These are phyloP conservation scores for Panellus pusillus DNA, from an alignment of 768 basidiomycete species.

Conservation along the genomic window DNA sequence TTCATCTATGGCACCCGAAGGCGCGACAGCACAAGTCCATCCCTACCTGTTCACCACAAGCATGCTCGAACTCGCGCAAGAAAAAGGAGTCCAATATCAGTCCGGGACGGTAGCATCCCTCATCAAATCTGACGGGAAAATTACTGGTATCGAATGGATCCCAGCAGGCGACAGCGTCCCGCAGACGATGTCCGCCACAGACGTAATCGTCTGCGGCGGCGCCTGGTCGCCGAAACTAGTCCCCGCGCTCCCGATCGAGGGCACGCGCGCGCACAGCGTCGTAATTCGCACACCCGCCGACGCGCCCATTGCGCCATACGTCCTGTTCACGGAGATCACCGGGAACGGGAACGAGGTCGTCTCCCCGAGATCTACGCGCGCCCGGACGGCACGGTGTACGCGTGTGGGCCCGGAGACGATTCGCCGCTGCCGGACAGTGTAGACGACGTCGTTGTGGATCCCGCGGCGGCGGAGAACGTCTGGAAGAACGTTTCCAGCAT, in stretches of 20 bases:
- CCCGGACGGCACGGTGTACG: slow-evolving; percentile 68
- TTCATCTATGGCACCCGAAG: slow-evolving; percentile 52
- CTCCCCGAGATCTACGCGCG: slow-evolving; percentile 72
- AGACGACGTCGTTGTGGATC: slow-evolving; percentile 67
- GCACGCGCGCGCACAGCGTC: slow-evolving; percentile 73
- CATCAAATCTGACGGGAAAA: slow-evolving; percentile 36
- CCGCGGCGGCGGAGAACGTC: slow-evolving; percentile 54
- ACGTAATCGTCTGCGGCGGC: slow-evolving; percentile 79
- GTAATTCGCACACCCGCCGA: slow-evolving; percentile 51
- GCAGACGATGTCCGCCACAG: slow-evolving; percentile 53
- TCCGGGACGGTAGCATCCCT: slow-evolving; percentile 47
- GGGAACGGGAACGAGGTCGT: slow-evolving; percentile 25
- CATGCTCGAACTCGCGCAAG: slow-evolving; percentile 65
- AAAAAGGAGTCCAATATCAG: slow-evolving; percentile 51
- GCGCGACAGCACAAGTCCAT: slow-evolving; percentile 76
- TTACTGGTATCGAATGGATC: slow-evolving; percentile 51
- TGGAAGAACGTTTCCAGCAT: slow-evolving; percentile 59
- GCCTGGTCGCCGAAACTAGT: slow-evolving; percentile 77
- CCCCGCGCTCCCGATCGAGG: slow-evolving; percentile 55
- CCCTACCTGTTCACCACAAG: slow-evolving; percentile 72
- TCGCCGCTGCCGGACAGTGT: slow-evolving; percentile 66
- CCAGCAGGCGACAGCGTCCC: slow-evolving; percentile 26
- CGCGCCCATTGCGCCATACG: slow-evolving; percentile 64
- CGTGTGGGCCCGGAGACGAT: slow-evolving; percentile 79
- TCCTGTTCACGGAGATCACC: slow-evolving; percentile 79